Evolutionary conservation across 495 filamentous ascomycete genomes (phyloP).

Genomic region (Tuber calosporum): DNA sequence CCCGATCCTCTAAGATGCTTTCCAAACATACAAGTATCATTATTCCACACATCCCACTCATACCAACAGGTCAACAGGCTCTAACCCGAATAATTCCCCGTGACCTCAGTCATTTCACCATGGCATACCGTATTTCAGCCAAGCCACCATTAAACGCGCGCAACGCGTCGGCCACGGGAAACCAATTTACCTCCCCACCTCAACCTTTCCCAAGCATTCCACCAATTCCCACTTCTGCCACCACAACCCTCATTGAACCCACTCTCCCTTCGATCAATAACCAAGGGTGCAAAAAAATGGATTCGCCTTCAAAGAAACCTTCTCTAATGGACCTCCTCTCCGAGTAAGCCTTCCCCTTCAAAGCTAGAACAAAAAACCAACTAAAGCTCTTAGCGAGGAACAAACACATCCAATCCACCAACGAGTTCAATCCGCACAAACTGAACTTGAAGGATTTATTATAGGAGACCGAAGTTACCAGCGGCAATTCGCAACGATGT

Average conservation of each 20-base stretch:
- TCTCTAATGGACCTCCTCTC: not conserved
- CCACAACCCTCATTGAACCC: not conserved
- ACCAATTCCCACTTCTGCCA: not conserved
- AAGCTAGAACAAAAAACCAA: not conserved
- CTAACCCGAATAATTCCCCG: not conserved
- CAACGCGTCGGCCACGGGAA: not conserved
- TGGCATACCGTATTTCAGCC: not conserved
- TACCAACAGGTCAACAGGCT: not conserved
- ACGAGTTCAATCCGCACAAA: conserved; percentile 21
- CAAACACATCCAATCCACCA: conserved; percentile 15
- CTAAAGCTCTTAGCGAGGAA: conserved; percentile 1
- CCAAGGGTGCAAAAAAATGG: not conserved
- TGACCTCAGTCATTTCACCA: not conserved
- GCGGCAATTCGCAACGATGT: conserved; percentile 96
- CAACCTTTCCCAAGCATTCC: not conserved
- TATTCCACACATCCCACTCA: not conserved
- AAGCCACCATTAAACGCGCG: not conserved
- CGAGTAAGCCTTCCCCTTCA: not conserved
- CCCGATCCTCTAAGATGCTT: not conserved
- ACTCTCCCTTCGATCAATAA: not conserved
- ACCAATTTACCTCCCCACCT: conserved; percentile 1
- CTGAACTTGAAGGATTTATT: conserved; percentile 10
- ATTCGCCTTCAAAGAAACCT: not conserved
- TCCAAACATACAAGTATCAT: not conserved
- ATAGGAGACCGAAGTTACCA: conserved; percentile 51